These are phyloP conservation scores for Hypoxylon sp. DNA, from an alignment of 2,329 filamentous ascomycete species.

Conservation along the genomic window DNA sequence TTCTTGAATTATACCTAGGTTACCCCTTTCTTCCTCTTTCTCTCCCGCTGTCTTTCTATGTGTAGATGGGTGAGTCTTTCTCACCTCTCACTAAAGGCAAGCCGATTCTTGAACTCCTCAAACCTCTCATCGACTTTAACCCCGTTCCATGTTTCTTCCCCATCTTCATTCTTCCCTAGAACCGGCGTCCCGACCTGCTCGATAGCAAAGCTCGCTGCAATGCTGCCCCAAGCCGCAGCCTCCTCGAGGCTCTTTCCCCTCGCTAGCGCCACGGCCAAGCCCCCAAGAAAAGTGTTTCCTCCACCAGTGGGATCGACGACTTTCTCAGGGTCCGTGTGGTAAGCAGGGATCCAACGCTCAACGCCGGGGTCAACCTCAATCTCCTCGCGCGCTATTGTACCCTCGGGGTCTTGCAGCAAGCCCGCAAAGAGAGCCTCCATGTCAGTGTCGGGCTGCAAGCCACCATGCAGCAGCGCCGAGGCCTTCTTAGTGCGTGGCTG, in stretches of 20 bases:
- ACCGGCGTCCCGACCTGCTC: slow-evolving; percentile 90
- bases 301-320: slow-evolving; percentile 96
- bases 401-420: slow-evolving; percentile 67
- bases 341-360: slow-evolving; percentile 84
- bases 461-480: slow-evolving; percentile 62
- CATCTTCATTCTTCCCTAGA: slow-evolving; percentile 61
- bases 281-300: slow-evolving; percentile 87
- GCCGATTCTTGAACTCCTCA: slow-evolving; percentile 63
- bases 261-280: slow-evolving; percentile 71
- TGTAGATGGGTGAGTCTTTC: background rate
- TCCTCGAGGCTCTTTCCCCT: slow-evolving; percentile 74
- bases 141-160: slow-evolving; percentile 74
- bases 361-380: slow-evolving; percentile 75
- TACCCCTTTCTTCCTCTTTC: background rate
- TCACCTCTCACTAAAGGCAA: slow-evolving; percentile 51
- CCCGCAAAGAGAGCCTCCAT: slow-evolving; percentile 74
- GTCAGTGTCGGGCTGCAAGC: slow-evolving; percentile 71
- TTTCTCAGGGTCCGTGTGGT: slow-evolving; percentile 67
- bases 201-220: slow-evolving; percentile 93
- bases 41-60: background rate
- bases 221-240: slow-evolving; percentile 81
- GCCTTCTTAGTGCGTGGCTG: slow-evolving; percentile 58
- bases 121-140: slow-evolving; percentile 67
- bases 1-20: background rate
- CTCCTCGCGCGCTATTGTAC: slow-evolving; percentile 69